A percentile compares a stretch with the other conserved stretches of the same genome.
Conservation (phyloP, 2,329 filamentous ascomycete species). For the Berkeleyomyces rouxiae region DNA sequence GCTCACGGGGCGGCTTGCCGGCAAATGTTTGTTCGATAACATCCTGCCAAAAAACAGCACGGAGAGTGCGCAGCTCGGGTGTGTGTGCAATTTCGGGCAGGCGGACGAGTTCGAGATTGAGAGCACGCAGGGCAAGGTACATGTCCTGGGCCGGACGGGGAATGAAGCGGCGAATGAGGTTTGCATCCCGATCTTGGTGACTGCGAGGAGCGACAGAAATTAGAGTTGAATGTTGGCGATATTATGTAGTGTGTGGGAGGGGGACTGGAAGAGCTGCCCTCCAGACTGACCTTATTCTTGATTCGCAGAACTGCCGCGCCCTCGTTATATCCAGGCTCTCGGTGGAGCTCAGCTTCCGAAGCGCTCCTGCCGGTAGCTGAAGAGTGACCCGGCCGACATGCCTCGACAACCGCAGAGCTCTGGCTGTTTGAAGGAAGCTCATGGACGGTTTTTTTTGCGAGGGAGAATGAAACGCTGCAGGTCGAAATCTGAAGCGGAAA, state of each 20-base stretch:
- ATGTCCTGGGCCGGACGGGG: constrained; percentile 58
- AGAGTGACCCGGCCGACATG: background rate
- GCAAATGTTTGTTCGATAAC: constrained; percentile 62
- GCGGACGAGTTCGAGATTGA: constrained; percentile 83
- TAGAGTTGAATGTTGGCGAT: background rate
- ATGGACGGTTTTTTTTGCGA: background rate
- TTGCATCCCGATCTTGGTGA: constrained; percentile 77
- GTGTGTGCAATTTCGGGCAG: constrained; percentile 83
- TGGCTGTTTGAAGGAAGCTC: background rate
- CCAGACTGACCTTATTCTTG: constrained; percentile 1
- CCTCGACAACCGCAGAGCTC: background rate
- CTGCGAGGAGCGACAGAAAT: constrained; percentile 27
- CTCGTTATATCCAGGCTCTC: background rate
- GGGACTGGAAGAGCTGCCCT: background rate
- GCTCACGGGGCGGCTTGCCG: constrained; percentile 70
- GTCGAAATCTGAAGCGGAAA: background rate
- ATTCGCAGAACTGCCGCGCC: constrained; percentile 3
- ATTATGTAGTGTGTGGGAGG: background rate
- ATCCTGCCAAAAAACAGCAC: constrained; percentile 91
- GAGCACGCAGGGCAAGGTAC: constrained; percentile 76
- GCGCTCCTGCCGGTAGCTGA: background rate
- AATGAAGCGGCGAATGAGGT: constrained; percentile 72
- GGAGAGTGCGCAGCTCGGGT: constrained; percentile 70
- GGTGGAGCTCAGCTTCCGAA: background rate
- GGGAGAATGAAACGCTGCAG: background rate